phyloP scores from a whole-genome alignment of 2,329 filamentous ascomycete species.

The Phyllachora maydis region DNA sequence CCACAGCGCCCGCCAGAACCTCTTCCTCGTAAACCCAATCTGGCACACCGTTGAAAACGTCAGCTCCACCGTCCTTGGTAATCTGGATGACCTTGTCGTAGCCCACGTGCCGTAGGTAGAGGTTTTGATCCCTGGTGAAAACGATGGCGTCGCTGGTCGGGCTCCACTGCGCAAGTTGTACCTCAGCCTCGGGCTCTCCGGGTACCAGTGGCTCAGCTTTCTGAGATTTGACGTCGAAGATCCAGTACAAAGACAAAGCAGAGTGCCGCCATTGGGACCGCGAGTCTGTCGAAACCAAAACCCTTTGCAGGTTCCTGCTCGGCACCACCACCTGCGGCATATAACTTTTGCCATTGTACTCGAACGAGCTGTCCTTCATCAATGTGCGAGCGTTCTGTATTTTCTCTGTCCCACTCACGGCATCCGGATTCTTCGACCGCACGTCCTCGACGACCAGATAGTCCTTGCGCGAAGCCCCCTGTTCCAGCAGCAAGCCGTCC shows the following conservation, averaged over 20 bases:
- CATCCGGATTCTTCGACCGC: constrained; percentile 26
- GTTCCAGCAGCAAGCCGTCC: constrained; percentile 71
- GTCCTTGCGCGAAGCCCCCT: constrained; percentile 39
- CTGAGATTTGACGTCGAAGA: constrained; percentile 76
- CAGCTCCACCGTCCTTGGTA: constrained; percentile 66
- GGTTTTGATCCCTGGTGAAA: constrained; percentile 81
- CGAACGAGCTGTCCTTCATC: constrained; percentile 50
- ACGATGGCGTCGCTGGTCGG: constrained; percentile 69
- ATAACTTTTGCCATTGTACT: constrained; percentile 31
- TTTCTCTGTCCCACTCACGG: constrained; percentile 8
- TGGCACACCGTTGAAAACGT: constrained; percentile 88
- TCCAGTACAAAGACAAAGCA: constrained; percentile 69
- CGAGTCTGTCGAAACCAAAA: constrained; percentile 56
- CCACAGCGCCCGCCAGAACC: constrained; percentile 59
- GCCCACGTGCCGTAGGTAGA: constrained; percentile 51
- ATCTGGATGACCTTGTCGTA: constrained; percentile 45
- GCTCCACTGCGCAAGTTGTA: constrained; percentile 82
- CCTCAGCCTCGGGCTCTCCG: constrained; percentile 34
- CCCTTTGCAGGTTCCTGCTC: constrained; percentile 67
- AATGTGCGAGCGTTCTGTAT: constrained; percentile 38
- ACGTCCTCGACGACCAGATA: constrained; percentile 82
- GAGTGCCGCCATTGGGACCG: constrained; percentile 81
- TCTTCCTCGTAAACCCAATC: constrained; percentile 94
- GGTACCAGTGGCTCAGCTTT: constrained; percentile 59
- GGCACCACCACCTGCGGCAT: constrained; percentile 46